These are phyloP conservation scores for Aureobasidium leucospermi DNA, from an alignment of 2,329 filamentous ascomycete species.

Conservation along the genomic window DNA sequence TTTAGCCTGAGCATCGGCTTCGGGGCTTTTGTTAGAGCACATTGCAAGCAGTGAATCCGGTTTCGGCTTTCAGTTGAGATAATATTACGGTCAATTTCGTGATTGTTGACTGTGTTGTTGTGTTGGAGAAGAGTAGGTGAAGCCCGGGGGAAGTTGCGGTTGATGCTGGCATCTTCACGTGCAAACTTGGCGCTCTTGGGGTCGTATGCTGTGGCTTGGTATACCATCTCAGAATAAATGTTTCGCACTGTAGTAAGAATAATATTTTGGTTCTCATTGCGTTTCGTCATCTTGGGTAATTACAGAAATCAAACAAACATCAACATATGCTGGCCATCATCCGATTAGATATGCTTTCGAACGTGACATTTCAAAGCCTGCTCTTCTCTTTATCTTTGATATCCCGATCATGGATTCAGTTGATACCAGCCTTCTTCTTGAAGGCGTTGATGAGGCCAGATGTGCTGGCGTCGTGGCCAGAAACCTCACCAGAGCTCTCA, in stretches of 20 bases:
- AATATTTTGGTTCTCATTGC: slow-evolving; percentile 11
- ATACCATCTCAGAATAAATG: no score
- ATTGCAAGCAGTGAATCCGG: neutral
- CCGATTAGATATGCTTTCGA: neutral
- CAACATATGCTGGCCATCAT: neutral
- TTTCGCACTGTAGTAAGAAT: neutral
- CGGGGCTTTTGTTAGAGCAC: neutral
- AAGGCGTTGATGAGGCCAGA: slow-evolving; percentile 85
- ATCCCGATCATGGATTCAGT: slow-evolving; percentile 13
- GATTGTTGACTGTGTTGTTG: neutral
- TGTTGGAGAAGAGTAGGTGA: neutral
- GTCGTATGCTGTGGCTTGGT: no score
- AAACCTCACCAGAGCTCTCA: slow-evolving; percentile 64
- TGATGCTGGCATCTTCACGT: no score
- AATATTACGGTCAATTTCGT: neutral
- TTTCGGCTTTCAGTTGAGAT: neutral
- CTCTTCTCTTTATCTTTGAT: slow-evolving; percentile 4
- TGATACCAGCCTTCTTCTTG: slow-evolving; percentile 62
- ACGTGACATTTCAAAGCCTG: slow-evolving; percentile 2
- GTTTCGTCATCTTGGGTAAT: slow-evolving; percentile 9
- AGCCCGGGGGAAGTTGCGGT: neutral
- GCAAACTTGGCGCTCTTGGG: no score
- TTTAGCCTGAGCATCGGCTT: neutral
- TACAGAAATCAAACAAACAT: neutral
- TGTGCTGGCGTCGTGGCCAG: slow-evolving; percentile 78